phyloP scores from a whole-genome alignment of 2,329 filamentous ascomycete genomes.

The Xylaria sp. region DNA sequence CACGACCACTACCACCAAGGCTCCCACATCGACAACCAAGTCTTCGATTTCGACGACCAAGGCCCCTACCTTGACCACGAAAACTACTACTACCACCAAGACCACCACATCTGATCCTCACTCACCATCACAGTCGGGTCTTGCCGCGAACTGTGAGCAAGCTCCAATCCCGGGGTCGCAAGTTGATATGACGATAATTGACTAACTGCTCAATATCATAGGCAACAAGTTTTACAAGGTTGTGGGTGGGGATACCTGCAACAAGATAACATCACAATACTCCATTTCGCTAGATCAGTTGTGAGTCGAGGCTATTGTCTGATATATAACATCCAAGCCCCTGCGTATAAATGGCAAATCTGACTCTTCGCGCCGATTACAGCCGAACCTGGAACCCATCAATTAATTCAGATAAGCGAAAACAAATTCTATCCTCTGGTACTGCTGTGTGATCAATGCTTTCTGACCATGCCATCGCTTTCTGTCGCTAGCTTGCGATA shows the following conservation, averaged over 20 bases:
- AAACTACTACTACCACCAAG: background rate
- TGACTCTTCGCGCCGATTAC: background rate
- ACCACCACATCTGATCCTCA: background rate
- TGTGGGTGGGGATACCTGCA: background rate
- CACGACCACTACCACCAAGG: background rate
- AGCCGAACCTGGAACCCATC: slow-evolving; percentile 3
- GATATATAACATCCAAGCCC: too few relatives aligned
- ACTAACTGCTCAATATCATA: too few relatives aligned
- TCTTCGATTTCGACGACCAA: too few relatives aligned
- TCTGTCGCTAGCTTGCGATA: background rate
- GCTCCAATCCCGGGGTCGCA: too few relatives aligned
- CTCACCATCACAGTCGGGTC: background rate
- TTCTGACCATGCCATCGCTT: background rate
- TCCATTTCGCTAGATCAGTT: background rate
- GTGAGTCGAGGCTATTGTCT: background rate
- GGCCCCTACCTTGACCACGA: background rate
- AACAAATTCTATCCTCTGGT: background rate
- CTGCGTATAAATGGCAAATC: too few relatives aligned
- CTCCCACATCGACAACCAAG: too few relatives aligned
- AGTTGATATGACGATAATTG: too few relatives aligned
- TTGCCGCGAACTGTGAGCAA: background rate
- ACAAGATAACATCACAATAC: background rate
- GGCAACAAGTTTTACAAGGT: slow-evolving; percentile 1
- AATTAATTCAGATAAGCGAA: background rate
- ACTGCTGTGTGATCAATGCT: background rate